These are phyloP conservation scores for Neoboletus subvelutipes DNA, from an alignment of 768 basidiomycete genomes.

Conservation along the genomic window DNA sequence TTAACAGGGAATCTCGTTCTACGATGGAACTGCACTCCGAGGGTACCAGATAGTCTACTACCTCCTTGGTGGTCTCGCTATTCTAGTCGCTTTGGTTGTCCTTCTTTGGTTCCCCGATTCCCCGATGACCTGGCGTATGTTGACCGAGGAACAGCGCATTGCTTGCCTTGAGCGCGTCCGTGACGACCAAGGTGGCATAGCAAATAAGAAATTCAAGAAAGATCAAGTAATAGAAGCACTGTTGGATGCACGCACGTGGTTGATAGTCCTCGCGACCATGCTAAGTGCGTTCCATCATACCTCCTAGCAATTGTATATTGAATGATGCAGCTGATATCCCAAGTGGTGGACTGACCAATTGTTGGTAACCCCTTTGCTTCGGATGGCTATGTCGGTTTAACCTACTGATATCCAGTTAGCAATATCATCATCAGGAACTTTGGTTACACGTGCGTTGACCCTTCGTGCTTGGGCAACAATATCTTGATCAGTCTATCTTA, in stretches of 20 bases:
- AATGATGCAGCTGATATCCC: constrained; percentile 18
- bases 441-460: constrained; percentile 18
- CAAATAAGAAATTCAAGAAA: not conserved
- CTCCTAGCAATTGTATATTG: not conserved
- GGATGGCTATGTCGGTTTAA: not conserved
- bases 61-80: constrained; percentile 39
- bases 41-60: constrained; percentile 33
- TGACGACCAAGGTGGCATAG: constrained; percentile 29
- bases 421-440: constrained; percentile 25
- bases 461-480: not conserved
- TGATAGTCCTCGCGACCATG: constrained; percentile 29
- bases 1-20: constrained; percentile 32
- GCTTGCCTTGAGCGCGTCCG: constrained; percentile 41
- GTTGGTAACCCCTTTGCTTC: constrained; percentile 5
- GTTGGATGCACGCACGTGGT: constrained; percentile 28
- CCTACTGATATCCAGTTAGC: constrained; percentile 8
- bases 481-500: not conserved
- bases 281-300: constrained; percentile 1
- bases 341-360: constrained; percentile 22
- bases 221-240: not conserved
- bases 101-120: not conserved
- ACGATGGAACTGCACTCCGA: constrained; percentile 11
- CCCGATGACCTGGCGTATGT: constrained; percentile 30
- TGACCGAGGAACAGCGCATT: constrained; percentile 36
- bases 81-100: constrained; percentile 32